Conservation (phyloP, 768 basidiomycete species). For the Leccinum longicurvipes region DNA sequence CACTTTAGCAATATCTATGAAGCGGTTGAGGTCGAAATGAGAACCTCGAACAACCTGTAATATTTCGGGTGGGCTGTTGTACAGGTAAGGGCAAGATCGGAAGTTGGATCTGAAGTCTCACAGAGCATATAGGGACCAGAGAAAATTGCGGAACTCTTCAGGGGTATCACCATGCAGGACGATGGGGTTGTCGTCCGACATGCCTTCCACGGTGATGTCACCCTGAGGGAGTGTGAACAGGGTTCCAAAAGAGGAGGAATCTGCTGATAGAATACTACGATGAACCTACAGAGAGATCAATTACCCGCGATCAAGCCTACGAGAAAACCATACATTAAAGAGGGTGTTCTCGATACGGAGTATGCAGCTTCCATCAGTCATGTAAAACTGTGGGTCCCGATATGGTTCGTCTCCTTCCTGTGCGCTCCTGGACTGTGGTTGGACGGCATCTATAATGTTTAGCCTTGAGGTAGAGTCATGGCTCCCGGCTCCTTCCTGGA, state of each 20-base stretch:
- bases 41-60: conserved; percentile 41
- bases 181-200: conserved; percentile 63
- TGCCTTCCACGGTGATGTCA: conserved; percentile 48
- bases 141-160: conserved; percentile 66
- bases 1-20: conserved; percentile 62
- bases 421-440: not conserved
- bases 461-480: conserved; percentile 9
- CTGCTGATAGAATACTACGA: conserved; percentile 55
- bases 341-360: conserved; percentile 59
- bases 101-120: conserved; percentile 33
- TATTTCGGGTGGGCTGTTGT: conserved; percentile 59
- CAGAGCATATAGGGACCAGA: conserved; percentile 78
- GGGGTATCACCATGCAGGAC: conserved; percentile 59
- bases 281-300: conserved; percentile 44
- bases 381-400: conserved; percentile 57
- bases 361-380: conserved; percentile 67
- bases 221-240: conserved; percentile 71
- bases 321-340: conserved; percentile 54
- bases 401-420: conserved; percentile 11
- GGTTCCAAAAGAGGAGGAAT: conserved; percentile 59
- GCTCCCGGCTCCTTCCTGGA: conserved; percentile 7
- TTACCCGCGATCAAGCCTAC: not conserved
- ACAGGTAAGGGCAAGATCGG: not conserved
- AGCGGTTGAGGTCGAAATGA: conserved; percentile 47
- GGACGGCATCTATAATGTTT: not conserved